phyloP scores from a whole-genome alignment of 2,329 filamentous ascomycete species.

The Arthroderma sp. region DNA sequence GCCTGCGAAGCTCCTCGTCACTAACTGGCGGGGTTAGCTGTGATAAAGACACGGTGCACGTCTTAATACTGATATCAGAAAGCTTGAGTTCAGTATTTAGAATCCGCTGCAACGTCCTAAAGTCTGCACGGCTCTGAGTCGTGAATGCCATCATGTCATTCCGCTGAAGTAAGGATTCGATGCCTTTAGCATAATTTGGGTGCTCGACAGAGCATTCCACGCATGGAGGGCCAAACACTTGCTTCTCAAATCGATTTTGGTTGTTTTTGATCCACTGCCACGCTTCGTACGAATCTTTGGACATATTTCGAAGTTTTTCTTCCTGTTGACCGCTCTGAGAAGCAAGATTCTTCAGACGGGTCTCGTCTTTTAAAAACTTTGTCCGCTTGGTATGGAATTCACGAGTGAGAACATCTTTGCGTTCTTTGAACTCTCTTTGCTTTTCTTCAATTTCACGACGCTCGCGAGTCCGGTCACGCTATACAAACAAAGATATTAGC shows the following conservation, averaged over 20 bases:
- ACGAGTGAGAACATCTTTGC: conserved; percentile 19
- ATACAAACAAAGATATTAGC: conserved; percentile 1
- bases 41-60: conserved; percentile 42
- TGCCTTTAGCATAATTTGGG: conserved; percentile 46
- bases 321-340: conserved; percentile 65
- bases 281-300: conserved; percentile 52
- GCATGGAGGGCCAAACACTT: conserved; percentile 69
- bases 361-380: conserved; percentile 28
- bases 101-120: conserved; percentile 54
- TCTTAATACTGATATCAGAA: conserved; percentile 58
- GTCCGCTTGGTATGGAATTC: conserved; percentile 10
- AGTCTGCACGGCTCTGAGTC: conserved; percentile 61
- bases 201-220: conserved; percentile 70
- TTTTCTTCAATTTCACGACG: conserved; percentile 24
- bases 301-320: conserved; percentile 47
- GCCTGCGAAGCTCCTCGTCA: conserved; percentile 40
- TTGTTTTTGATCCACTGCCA: conserved; percentile 77
- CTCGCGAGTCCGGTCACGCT: conserved; percentile 44
- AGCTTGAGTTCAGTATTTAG: conserved; percentile 53
- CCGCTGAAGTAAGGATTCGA: conserved; percentile 45
- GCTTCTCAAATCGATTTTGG: conserved; percentile 53
- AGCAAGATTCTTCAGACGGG: conserved; percentile 47
- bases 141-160: conserved; percentile 54
- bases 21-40: conserved; percentile 44
- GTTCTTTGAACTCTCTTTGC: conserved; percentile 30